A percentile compares a stretch with the other conserved stretches of the same genome.
Conservation (phyloP, 495 filamentous ascomycete species). For the Cercophora newfieldiana region DNA sequence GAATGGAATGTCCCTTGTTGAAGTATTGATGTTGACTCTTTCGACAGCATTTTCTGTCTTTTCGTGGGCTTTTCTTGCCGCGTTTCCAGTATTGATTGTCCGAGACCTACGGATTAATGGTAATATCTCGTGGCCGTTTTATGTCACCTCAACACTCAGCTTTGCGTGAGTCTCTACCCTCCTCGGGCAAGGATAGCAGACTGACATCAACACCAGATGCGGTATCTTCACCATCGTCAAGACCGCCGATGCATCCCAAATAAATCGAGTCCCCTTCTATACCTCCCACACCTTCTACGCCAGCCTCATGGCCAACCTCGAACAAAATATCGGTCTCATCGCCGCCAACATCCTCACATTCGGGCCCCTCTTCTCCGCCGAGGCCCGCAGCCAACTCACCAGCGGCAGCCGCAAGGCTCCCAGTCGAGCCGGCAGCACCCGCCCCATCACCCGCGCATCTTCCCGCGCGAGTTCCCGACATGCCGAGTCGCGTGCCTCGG, state of each 20-base stretch:
- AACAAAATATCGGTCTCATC: slow-evolving; percentile 41
- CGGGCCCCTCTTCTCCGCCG: slow-evolving; percentile 34
- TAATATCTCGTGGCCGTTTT: slow-evolving; percentile 36
- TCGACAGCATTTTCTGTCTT: slow-evolving; percentile 37
- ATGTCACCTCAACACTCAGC: slow-evolving; percentile 30
- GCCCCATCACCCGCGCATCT: slow-evolving; percentile 14
- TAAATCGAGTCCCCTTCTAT: slow-evolving; percentile 24
- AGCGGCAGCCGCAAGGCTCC: neutral
- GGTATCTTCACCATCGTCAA: slow-evolving; percentile 36
- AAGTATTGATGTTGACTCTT: slow-evolving; percentile 4
- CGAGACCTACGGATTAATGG: slow-evolving; percentile 31
- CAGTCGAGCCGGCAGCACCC: slow-evolving; percentile 19
- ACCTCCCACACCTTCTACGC: slow-evolving; percentile 32
- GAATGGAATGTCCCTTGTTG: neutral
- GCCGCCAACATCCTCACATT: slow-evolving; percentile 38
- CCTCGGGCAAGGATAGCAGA: neutral
- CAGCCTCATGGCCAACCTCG: slow-evolving; percentile 37
- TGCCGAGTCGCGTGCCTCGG: neutral
- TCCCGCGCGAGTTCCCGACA: slow-evolving; percentile 14
- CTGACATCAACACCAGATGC: slow-evolving; percentile 21
- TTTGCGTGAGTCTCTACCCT: slow-evolving; percentile 26
- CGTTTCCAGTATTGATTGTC: slow-evolving; percentile 35
- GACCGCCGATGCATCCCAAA: slow-evolving; percentile 35
- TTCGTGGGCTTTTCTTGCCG: slow-evolving; percentile 38
- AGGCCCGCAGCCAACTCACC: slow-evolving; percentile 11